Evolutionary conservation across 371 early-diverging fungal species (phyloP), one percentile per base, ranked within the genome.

Genomic region (Haplosporangium sp.): DNA sequence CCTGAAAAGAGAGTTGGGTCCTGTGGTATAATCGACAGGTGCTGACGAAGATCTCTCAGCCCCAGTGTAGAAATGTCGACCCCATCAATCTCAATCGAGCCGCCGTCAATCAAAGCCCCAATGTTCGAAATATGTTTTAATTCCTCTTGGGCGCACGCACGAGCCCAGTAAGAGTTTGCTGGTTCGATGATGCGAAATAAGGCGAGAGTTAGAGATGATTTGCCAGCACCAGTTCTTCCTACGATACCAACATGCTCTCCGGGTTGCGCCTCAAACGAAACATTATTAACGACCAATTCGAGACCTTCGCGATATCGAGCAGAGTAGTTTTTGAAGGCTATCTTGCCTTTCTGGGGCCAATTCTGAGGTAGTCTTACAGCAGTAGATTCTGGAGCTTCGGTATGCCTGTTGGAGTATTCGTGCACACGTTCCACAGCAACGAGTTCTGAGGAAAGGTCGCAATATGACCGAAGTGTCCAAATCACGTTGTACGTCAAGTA

Each of bases 151-250:
- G 50, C 60, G 39, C 74, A 63, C 0, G 74, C 69, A 17, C 60
- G 64, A 7, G 68, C 74, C 74, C 74, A 74, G 48, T 68, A 69
- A 42, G 92, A 91, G 27, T 75, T 72, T 0, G 85, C 83, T 3
- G 96, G 92, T 76, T 98, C 98, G 35, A 97, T 88, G 61, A 98
- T 89, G 55, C 97, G 91, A 90, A 98, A 98, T 61, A 98, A 83
- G n/a, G 93, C 89, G 61, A 27, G 27, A 27, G 27, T 27, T 27
- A 27, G 27, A 27, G 27, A 27, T 27, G 1, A 27, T 27, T 27
- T 27, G 27, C 27, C 27, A 27, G 27, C 27, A 27, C 27, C 27
- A 27, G 27, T 27, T 27, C 27, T 27, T 27, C 27, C 27, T 27
- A 27, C 27, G 27, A 27, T 27, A 27, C 1, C 27, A 53, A 97